phyloP scores from a whole-genome alignment of 106 monocot species.

The Dendrobium nobile region DNA sequence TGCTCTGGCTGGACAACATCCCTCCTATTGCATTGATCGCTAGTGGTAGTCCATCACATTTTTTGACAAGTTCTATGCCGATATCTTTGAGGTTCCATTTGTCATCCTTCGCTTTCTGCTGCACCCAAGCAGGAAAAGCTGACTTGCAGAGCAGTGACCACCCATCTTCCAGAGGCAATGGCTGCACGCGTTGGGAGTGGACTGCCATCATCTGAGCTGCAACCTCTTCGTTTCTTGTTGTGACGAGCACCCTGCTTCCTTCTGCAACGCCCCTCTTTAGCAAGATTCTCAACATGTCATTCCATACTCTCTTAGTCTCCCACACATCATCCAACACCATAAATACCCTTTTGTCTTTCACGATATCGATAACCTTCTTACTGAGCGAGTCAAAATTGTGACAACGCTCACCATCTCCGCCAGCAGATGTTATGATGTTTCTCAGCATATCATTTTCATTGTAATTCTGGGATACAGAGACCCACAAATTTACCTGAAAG shows the following conservation, averaged over 20 bases:
- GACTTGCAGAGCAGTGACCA: conserved; percentile 5
- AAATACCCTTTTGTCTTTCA: not conserved
- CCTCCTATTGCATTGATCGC: conserved; percentile 14
- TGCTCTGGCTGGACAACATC: not conserved
- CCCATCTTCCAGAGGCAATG: conserved; percentile 8
- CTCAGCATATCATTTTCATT: conserved; percentile 1
- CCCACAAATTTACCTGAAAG: not conserved
- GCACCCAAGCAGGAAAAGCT: not conserved
- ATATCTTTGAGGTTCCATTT: not conserved
- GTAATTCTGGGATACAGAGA: not conserved
- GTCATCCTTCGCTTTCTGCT: not conserved
- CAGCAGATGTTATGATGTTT: not conserved
- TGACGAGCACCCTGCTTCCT: conserved; percentile 1
- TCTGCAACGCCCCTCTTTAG: not conserved
- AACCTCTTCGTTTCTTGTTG: not conserved
- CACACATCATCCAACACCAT: conserved; percentile 11
- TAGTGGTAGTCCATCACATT: conserved; percentile 16
- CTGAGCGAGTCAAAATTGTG: not conserved
- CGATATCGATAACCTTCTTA: not conserved
- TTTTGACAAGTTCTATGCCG: conserved; percentile 9
- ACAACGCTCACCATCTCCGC: not conserved
- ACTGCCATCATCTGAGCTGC: conserved; percentile 1
- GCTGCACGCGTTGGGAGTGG: not conserved
- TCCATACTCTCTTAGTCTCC: not conserved
- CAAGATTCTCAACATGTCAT: not conserved